These are phyloP conservation scores for Alternaria sp. DNA, from an alignment of 2,329 filamentous ascomycete species.

Conservation along the genomic window DNA sequence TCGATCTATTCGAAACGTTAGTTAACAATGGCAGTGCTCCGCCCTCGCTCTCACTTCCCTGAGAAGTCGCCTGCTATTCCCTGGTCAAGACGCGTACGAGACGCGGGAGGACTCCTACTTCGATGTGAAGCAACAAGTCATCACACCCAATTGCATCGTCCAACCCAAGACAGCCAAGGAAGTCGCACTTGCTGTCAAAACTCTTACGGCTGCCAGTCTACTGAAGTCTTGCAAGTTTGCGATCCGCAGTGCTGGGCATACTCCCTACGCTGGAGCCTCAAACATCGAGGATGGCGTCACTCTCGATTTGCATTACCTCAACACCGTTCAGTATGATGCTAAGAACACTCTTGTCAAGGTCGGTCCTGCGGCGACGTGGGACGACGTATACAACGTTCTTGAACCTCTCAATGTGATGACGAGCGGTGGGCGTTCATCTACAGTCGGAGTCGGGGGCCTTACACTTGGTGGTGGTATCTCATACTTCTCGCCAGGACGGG, in stretches of 20 bases:
- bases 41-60: conserved; percentile 17
- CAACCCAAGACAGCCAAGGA: conserved; percentile 30
- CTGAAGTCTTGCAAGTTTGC: conserved; percentile 30
- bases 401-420: conserved; percentile 33
- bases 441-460: conserved; percentile 39
- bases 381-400: conserved; percentile 34
- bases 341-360: conserved; percentile 28
- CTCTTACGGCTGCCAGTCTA: conserved; percentile 12
- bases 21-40: conserved; percentile 13
- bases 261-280: conserved; percentile 33
- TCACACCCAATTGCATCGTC: conserved; percentile 36
- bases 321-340: conserved; percentile 24
- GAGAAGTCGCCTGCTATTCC: conserved; percentile 21
- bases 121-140: conserved; percentile 30
- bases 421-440: conserved; percentile 35
- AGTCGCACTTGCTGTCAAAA: conserved; percentile 30
- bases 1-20: background rate
- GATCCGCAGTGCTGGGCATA: conserved; percentile 38
- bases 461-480: conserved; percentile 42
- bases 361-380: conserved; percentile 38
- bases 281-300: conserved; percentile 43
- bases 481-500: conserved; percentile 39
- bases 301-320: conserved; percentile 37
- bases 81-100: conserved; percentile 24
- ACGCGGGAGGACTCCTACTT: conserved; percentile 30